These are phyloP conservation scores for Maudiozyma saulgeensis DNA, from an alignment of 805 yeast genomes.

Conservation along the genomic window DNA sequence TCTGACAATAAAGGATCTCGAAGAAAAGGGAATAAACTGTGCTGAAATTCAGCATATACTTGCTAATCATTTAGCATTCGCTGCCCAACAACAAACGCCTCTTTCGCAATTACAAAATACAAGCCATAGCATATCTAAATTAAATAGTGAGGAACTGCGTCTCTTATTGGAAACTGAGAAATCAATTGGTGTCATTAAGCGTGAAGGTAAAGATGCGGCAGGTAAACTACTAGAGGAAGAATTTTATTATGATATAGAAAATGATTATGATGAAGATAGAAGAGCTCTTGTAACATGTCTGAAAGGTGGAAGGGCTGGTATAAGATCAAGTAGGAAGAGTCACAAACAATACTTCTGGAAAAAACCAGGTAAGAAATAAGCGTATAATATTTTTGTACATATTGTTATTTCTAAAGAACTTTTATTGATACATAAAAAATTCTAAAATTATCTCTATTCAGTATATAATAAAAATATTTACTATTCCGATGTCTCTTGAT, in stretches of 20 bases:
- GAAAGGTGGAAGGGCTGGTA: slow-evolving; percentile 67
- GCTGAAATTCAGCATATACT: slow-evolving; percentile 54
- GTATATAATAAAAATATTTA: not conserved
- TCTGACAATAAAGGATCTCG: not conserved
- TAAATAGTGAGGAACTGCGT: slow-evolving; percentile 38
- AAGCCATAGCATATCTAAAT: slow-evolving; percentile 41
- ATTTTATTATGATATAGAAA: slow-evolving; percentile 80
- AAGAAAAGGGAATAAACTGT: slow-evolving; percentile 31
- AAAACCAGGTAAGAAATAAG: slow-evolving; percentile 29
- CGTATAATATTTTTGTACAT: not conserved
- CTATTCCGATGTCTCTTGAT: not conserved
- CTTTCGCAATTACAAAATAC: slow-evolving; percentile 59
- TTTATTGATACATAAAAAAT: not conserved
- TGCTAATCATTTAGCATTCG: slow-evolving; percentile 80
- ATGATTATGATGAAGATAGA: slow-evolving; percentile 66
- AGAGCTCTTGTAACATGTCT: slow-evolving; percentile 59
- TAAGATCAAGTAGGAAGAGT: slow-evolving; percentile 83
- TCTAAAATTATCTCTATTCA: not conserved
- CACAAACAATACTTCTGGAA: slow-evolving; percentile 68
- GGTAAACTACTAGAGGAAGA: slow-evolving; percentile 92
- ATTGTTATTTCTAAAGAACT: not conserved
- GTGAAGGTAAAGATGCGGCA: slow-evolving; percentile 92
- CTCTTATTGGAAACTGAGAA: slow-evolving; percentile 35
- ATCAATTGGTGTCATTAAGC: slow-evolving; percentile 71
- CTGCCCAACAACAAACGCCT: slow-evolving; percentile 82